These are phyloP conservation scores for Leishmania major DNA, from an alignment of 208 protist species.

Conservation along the genomic window DNA sequence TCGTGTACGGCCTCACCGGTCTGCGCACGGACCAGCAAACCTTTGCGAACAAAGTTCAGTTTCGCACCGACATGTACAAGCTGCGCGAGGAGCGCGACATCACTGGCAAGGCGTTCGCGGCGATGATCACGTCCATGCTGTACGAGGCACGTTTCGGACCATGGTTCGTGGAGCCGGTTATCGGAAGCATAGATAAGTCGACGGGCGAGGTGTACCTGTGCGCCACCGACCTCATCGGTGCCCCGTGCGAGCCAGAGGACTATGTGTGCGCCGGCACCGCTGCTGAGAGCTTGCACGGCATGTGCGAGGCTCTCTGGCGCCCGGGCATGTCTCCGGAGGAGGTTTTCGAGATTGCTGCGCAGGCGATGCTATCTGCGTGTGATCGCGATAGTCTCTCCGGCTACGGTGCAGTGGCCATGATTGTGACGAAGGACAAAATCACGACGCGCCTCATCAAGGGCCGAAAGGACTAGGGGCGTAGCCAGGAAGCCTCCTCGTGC, in stretches of 20 bases:
- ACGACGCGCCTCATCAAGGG: conserved; percentile 88
- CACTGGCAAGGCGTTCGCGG: conserved; percentile 80
- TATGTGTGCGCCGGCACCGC: conserved; percentile 98
- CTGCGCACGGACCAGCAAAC: conserved; percentile 98
- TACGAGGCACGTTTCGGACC: conserved; percentile 97
- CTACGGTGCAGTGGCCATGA: conserved; percentile 96
- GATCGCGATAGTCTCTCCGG: conserved; percentile 98
- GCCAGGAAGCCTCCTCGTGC: neutral
- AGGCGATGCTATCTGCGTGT: conserved; percentile 95
- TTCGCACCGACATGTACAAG: conserved; percentile 92
- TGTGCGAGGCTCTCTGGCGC: conserved; percentile 97
- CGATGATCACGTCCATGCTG: conserved; percentile 87
- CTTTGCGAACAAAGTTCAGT: conserved; percentile 88
- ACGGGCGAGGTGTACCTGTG: conserved; percentile 95
- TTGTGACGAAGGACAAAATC: conserved; percentile 86
- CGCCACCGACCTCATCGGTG: conserved; percentile 97
- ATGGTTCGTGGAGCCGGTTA: conserved; percentile 98
- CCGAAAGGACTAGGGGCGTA: conserved; percentile 69
- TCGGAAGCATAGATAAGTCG: conserved; percentile 96
- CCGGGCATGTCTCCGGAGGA: conserved; percentile 95
- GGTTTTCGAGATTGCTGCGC: conserved; percentile 96
- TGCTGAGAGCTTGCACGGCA: conserved; percentile 96
- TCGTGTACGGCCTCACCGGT: conserved; percentile 96
- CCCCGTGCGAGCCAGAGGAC: conserved; percentile 93
- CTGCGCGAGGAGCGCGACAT: conserved; percentile 92